Base-by-base conservation (phyloP, 2,329 filamentous ascomycete genomes). In the Claviceps quebecensis region DNA sequence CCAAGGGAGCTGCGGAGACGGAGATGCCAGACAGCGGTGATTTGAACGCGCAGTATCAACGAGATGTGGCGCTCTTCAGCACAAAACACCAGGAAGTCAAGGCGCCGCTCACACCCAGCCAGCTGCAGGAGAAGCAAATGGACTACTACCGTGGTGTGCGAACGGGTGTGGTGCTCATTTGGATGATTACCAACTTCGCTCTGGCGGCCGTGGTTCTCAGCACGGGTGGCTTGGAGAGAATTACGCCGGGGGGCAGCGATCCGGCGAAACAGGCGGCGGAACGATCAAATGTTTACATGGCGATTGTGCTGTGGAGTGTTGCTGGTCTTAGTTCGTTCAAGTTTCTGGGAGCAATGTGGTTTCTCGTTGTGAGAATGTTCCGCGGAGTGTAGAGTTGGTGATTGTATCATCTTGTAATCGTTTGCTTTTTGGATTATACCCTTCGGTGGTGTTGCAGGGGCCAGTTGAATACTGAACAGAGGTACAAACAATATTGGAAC, bases 91-190 rank as follows among this genome's bases (percentile, higher is more conserved):
- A 84, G 29, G 81, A 84, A 56, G 83, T 88, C 56, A 81, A 84
- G 67, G 81, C 80, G 60, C 60, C 72, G 0, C 76, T 78, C 0
- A 75, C 73, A 0, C 65, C 76, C 0, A 64, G 71, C 0, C 74
- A 80, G 58, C 69, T 77, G 45, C 75, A 81, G 38, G 90, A 96
- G 64, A 87, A 86, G 63, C 91, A 98, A 67, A 88, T 96, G 73
- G 93, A 98, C 66, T 98, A 97, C 70, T 98, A 98, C 77, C 89
- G 90, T 61, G 93, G 90, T 57, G 95, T 98, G 66, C 81, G 93
- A 56, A 94, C 87, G 19, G 81, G 87, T 29, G 90, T 96, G 58
- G 93, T 98, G 34, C 73, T 97, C 48, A 81, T 86, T 57, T 98
- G 93, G 93, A 95, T 98, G 77, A 87, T 97, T 61, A 89, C 83